Conservation (phyloP, 148 eudicot species). For the Amaranthus hypochondriacus region DNA sequence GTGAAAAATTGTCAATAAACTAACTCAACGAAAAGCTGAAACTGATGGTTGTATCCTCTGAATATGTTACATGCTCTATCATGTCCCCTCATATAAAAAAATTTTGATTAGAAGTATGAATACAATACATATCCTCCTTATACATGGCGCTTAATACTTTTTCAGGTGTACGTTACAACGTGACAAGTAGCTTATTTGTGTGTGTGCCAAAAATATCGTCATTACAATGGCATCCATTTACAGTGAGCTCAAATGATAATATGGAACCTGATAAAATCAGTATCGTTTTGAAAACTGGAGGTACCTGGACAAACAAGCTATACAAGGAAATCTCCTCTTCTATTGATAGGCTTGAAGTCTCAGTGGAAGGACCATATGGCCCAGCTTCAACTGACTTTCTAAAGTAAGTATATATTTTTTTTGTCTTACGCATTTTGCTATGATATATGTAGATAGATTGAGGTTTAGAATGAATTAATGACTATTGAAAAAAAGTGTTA, state of each 20-base stretch:
- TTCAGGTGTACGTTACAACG: slow-evolving; percentile 48
- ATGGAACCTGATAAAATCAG: slow-evolving; percentile 59
- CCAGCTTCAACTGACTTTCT: slow-evolving; percentile 41
- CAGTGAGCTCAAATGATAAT: slow-evolving; percentile 50
- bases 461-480: no score
- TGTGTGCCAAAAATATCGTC: slow-evolving; percentile 62
- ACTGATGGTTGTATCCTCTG: no score
- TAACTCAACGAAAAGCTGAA: no score
- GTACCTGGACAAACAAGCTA: slow-evolving; percentile 46
- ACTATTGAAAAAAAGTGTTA: no score
- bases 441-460: no score
- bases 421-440: no score
- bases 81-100: no score
- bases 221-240: slow-evolving; percentile 86
- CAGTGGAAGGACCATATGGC: slow-evolving; percentile 56
- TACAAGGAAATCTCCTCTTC: slow-evolving; percentile 40
- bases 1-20: no score
- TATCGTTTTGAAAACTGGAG: slow-evolving; percentile 41
- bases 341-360: slow-evolving; percentile 36
- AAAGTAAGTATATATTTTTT: slow-evolving; percentile 20
- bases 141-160: not conserved
- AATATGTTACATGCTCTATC: no score
- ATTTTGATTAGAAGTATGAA: no score
- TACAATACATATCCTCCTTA: no score
- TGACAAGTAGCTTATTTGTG: slow-evolving; percentile 63